Evolutionary conservation across 2,329 filamentous ascomycete genomes (phyloP).

Genomic region (Aspergillus novofumigatus): DNA sequence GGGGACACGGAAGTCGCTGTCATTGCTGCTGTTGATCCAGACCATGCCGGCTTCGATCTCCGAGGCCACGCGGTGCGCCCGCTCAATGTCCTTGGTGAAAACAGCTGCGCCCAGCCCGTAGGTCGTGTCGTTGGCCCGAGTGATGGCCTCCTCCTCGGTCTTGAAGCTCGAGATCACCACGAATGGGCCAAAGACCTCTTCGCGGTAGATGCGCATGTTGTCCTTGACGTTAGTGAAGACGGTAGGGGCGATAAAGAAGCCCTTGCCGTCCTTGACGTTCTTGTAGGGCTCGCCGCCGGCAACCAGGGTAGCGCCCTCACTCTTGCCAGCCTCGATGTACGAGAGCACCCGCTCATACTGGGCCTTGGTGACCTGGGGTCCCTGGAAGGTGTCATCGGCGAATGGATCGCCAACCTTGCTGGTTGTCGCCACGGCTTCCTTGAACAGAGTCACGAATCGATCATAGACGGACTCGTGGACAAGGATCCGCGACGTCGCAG

Average conservation of each 20-base stretch:
- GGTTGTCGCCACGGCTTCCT: conserved; percentile 26
- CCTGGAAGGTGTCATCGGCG: conserved; percentile 35
- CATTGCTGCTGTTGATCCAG: conserved; percentile 61
- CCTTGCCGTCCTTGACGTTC: conserved; percentile 53
- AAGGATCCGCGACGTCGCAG: conserved; percentile 44
- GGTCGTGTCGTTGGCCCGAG: conserved; percentile 54
- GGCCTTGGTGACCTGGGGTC: conserved; percentile 34
- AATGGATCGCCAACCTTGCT: conserved; percentile 36
- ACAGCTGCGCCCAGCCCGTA: conserved; percentile 34
- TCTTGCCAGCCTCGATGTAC: conserved; percentile 66
- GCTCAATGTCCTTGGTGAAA: conserved; percentile 55
- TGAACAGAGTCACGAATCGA: conserved; percentile 30
- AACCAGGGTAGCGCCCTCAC: conserved; percentile 64
- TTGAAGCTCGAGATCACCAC: conserved; percentile 56
- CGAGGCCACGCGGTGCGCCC: conserved; percentile 53
- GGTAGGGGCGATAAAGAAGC: conserved; percentile 61
- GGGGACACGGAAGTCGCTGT: conserved; percentile 47
- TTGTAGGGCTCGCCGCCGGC: conserved; percentile 59
- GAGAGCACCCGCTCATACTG: conserved; percentile 53
- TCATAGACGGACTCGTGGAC: conserved; percentile 51
- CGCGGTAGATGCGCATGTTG: conserved; percentile 56
- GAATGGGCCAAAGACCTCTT: conserved; percentile 62
- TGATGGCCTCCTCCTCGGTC: conserved; percentile 56
- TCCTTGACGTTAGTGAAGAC: conserved; percentile 56
- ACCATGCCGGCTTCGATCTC: conserved; percentile 66